Conservation (phyloP, 257 asterid genomes). For the Galeopsis tetrahit region DNA sequence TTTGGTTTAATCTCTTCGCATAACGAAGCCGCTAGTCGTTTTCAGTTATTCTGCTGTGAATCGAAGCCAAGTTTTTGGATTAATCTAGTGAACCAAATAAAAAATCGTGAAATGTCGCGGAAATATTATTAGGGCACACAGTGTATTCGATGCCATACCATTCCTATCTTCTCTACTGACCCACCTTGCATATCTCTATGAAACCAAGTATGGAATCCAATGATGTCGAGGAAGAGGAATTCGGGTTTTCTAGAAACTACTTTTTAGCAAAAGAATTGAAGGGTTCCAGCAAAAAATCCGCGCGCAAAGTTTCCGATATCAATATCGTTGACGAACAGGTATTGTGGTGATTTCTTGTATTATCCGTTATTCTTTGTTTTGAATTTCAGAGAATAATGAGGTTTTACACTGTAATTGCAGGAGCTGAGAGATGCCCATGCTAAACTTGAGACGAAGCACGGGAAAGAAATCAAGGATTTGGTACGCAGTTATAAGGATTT, state of each 20-base stretch:
- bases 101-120: neutral
- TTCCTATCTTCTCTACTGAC: conserved; percentile 3
- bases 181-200: neutral
- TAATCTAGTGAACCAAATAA: neutral
- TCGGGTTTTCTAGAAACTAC: conserved; percentile 90
- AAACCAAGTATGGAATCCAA: conserved; percentile 51
- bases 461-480: conserved; percentile 66
- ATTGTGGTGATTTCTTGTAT: neutral
- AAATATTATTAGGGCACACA: neutral
- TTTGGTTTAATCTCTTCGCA: neutral
- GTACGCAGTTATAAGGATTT: conserved; percentile 54
- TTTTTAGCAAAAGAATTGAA: conserved; percentile 82
- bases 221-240: conserved; percentile 73
- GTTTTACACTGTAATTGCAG: conserved; percentile 42
- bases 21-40: neutral
- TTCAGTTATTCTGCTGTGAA: neutral
- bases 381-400: neutral
- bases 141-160: neutral
- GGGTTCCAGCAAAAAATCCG: conserved; percentile 68
- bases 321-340: conserved; percentile 84
- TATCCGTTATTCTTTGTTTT: neutral
- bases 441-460: conserved; percentile 77
- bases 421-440: conserved; percentile 73
- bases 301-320: conserved; percentile 68
- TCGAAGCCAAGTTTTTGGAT: neutral